These are phyloP conservation scores for Solanum chaucha DNA, from an alignment of 257 asterid species.

Conservation along the genomic window DNA sequence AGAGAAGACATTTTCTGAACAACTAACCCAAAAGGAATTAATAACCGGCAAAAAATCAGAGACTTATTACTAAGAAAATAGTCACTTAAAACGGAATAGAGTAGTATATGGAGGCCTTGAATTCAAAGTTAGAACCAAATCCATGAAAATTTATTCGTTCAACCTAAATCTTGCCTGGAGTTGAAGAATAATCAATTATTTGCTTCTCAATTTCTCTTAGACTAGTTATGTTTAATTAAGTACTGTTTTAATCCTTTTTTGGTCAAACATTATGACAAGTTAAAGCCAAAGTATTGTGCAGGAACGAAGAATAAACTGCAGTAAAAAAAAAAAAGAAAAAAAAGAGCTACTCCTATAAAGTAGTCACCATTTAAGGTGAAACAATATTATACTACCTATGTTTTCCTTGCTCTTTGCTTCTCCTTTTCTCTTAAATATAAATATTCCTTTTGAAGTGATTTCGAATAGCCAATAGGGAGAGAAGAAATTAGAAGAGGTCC, in stretches of 20 bases:
- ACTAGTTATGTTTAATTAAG: neutral
- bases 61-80: neutral
- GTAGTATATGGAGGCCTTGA: neutral
- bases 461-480: neutral
- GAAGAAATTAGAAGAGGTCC: neutral
- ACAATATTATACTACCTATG: neutral
- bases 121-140: neutral
- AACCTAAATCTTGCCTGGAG: neutral
- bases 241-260: neutral
- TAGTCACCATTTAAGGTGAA: neutral
- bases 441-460: neutral
- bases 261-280: neutral
- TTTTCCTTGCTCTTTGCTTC: neutral
- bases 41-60: neutral
- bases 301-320: neutral
- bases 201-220: neutral
- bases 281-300: neutral
- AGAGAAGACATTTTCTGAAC: neutral
- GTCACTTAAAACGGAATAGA: neutral
- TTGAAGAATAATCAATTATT: neutral
- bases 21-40: neutral
- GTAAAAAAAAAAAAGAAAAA: too few species aligned
- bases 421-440: neutral
- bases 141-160: neutral
- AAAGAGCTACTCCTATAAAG: neutral